Percentiles rank a stretch among this genome's conserved stretches.
Evolutionary conservation across 2,329 filamentous ascomycete species (phyloP).

Genomic region (Aspergillus glaucus): DNA sequence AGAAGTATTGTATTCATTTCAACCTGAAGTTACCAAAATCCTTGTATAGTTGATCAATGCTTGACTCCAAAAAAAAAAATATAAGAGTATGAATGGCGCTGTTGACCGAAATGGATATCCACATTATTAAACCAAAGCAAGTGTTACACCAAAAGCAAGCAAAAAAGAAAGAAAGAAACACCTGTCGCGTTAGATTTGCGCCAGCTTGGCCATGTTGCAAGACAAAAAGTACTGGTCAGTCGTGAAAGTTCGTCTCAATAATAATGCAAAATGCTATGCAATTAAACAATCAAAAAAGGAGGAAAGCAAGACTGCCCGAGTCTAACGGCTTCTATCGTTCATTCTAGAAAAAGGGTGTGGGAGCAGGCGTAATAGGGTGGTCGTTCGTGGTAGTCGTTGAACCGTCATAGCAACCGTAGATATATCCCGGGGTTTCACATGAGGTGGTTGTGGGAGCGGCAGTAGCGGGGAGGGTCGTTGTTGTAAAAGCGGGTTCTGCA

Average conservation of each 20-base stretch:
- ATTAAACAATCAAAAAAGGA: neutral
- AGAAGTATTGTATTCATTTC: neutral
- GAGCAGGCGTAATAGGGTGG: conserved; percentile 26
- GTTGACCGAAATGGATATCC: neutral
- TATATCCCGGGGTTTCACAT: neutral
- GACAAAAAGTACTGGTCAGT: neutral
- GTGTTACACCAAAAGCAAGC: neutral
- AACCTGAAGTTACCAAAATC: too few relatives aligned
- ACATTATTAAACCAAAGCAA: neutral
- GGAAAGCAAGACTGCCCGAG: too few relatives aligned
- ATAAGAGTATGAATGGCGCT: neutral
- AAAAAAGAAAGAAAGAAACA: neutral
- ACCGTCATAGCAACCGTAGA: neutral
- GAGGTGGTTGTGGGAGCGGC: neutral
- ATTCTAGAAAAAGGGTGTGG: conserved; percentile 11
- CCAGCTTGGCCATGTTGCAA: neutral
- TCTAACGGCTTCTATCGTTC: neutral
- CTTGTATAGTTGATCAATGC: too few relatives aligned
- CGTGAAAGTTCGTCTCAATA: neutral
- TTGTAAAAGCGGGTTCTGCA: conserved; percentile 21
- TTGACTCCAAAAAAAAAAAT: neutral
- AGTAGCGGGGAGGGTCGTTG: neutral
- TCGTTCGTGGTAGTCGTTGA: conserved; percentile 1
- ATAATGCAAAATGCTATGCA: neutral
- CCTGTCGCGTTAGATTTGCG: neutral